A percentile compares a stretch with the other conserved stretches of the same genome.
These are phyloP conservation scores for Limtongia smithiae DNA, from an alignment of 805 yeast genomes.

Conservation along the genomic window DNA sequence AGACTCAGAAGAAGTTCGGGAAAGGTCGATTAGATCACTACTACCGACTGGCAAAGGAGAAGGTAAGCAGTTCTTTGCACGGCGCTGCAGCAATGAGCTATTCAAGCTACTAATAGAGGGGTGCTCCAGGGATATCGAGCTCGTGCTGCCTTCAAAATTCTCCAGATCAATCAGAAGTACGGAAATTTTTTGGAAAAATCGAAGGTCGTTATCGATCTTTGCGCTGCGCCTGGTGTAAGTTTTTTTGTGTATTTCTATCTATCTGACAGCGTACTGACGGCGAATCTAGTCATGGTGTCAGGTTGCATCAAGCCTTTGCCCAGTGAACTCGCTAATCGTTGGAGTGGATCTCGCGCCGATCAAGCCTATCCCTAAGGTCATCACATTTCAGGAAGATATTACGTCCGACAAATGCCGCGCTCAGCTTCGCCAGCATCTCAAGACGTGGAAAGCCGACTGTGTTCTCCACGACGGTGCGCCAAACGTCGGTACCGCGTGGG, in stretches of 20 bases:
- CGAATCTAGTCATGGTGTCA: conserved; percentile 87
- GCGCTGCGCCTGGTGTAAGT: conserved; percentile 90
- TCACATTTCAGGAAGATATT: conserved; percentile 93
- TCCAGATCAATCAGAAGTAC: conserved; percentile 93
- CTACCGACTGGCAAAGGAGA: conserved; percentile 94
- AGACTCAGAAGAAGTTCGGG: conserved; percentile 43
- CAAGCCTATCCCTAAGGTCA: conserved; percentile 91
- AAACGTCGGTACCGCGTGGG: conserved; percentile 99
- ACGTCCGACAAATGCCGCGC: conserved; percentile 98
- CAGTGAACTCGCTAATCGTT: conserved; percentile 85
- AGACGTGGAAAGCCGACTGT: conserved; percentile 94
- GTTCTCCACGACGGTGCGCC: conserved; percentile 99
- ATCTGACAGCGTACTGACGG: too few relatives aligned
- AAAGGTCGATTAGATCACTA: conserved; percentile 99
- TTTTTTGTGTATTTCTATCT: background rate
- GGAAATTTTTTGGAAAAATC: conserved; percentile 93
- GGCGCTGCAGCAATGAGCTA: background rate
- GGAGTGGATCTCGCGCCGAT: conserved; percentile 99
- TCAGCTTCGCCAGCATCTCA: conserved; percentile 88
- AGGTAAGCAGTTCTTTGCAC: conserved; percentile 37
- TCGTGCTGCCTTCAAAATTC: conserved; percentile 93
- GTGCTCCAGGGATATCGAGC: conserved; percentile 77
- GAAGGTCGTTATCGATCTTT: conserved; percentile 92
- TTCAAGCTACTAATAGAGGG: too few relatives aligned
- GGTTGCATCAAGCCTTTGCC: conserved; percentile 91